Percentiles rank a stretch among this genome's conserved stretches.
phyloP scores from a whole-genome alignment of 2,329 filamentous ascomycete genomes.

The Fusarium nematophilum region DNA sequence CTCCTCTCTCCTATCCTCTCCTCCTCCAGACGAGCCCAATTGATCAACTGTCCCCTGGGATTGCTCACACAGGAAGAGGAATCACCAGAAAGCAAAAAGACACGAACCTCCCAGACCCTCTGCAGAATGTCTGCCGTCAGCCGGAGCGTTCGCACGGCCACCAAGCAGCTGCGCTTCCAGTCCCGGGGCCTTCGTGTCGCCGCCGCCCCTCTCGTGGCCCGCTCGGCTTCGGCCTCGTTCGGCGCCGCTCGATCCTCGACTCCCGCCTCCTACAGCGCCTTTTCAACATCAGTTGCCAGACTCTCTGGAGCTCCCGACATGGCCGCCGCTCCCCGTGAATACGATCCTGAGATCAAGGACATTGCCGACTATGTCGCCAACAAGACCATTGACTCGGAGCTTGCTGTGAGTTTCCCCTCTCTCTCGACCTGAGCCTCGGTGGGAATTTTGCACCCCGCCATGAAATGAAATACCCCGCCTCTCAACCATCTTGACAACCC shows the following conservation, averaged over 20 bases:
- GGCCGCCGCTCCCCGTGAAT: slow-evolving; percentile 68
- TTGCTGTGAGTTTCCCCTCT: slow-evolving; percentile 77
- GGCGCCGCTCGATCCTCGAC: slow-evolving; percentile 49
- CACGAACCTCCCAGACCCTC: background rate
- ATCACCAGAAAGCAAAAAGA: background rate
- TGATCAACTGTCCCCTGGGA: slow-evolving; percentile 29
- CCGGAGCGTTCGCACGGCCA: slow-evolving; percentile 65
- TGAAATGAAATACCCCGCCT: slow-evolving; percentile 40
- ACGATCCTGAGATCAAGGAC: slow-evolving; percentile 93
- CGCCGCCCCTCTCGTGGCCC: slow-evolving; percentile 51
- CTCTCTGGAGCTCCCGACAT: slow-evolving; percentile 62
- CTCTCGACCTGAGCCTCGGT: background rate
- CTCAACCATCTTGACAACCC: background rate
- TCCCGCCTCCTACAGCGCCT: slow-evolving; percentile 53
- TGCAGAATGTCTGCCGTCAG: slow-evolving; percentile 64
- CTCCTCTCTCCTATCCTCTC: slow-evolving; percentile 1
- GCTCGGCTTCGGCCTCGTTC: slow-evolving; percentile 48
- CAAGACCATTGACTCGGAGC: slow-evolving; percentile 88
- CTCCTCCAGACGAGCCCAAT: slow-evolving; percentile 13
- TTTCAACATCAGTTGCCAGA: slow-evolving; percentile 62
- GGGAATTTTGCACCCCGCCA: slow-evolving; percentile 31
- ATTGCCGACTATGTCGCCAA: slow-evolving; percentile 96
- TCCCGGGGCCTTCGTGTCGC: slow-evolving; percentile 51
- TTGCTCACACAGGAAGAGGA: slow-evolving; percentile 18
- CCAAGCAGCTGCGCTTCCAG: slow-evolving; percentile 64